Evolutionary conservation across 1,284 basidiomycete species (phyloP).

Genomic region (Microbotryum saponariae): DNA sequence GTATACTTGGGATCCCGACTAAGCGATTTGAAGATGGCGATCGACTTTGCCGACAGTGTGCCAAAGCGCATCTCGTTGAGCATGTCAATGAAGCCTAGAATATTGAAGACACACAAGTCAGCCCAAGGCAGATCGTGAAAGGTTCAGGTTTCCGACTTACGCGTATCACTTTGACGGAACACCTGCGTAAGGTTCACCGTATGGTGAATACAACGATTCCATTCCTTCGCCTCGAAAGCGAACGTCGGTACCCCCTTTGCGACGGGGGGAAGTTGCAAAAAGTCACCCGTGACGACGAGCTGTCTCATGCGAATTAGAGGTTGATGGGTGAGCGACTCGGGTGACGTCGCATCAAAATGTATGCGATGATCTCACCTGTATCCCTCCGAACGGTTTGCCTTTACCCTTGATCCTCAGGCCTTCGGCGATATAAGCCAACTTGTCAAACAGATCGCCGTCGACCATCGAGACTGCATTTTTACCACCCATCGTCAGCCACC

Average conservation of each 20-base stretch:
- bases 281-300: conserved; percentile 88
- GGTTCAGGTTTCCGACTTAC: conserved; percentile 29
- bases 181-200: conserved; percentile 84
- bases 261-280: conserved; percentile 94
- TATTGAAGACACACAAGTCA: neutral
- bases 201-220: conserved; percentile 66
- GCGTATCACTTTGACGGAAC: conserved; percentile 58
- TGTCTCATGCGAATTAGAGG: conserved; percentile 41
- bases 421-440: conserved; percentile 63
- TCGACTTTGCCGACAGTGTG: conserved; percentile 52
- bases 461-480: conserved; percentile 82
- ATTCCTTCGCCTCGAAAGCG: conserved; percentile 80
- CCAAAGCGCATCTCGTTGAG: conserved; percentile 86
- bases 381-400: conserved; percentile 76
- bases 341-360: neutral
- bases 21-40: conserved; percentile 56
- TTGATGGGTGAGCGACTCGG: neutral
- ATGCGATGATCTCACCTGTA: conserved; percentile 55
- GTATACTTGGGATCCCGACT: conserved; percentile 54
- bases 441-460: conserved; percentile 85
- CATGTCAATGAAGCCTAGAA: conserved; percentile 72
- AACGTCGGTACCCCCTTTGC: conserved; percentile 51
- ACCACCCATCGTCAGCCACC: conserved; percentile 2
- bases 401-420: conserved; percentile 53
- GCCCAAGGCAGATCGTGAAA: neutral